Base-by-base conservation (phyloP, 495 filamentous ascomycete species). In the Darksidea phi region DNA sequence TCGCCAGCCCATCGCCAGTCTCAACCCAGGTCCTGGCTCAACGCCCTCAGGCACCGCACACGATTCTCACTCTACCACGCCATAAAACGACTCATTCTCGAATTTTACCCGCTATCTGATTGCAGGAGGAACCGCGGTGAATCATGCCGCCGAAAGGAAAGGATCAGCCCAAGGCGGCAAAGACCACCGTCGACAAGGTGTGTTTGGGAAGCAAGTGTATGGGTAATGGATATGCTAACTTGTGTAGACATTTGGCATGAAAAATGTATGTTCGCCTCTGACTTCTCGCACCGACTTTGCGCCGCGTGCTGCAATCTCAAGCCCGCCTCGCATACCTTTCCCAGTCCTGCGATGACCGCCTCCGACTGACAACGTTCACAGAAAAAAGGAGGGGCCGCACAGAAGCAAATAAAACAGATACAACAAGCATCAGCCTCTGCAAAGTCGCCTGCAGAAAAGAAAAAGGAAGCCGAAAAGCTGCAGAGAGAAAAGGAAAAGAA, bases 91-190 rank as follows among this genome's bases (percentile, higher is more conserved):
- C 28, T 4, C 10, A 32, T 32, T 10, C 28, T 32, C 28, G 28
- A 32, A 32, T 32, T 32, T 32, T 32, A 4, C 3, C 28, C 28
- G 28, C 42, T 56, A 45, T 60, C 63, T 52, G 21, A 60, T 51
- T 43, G 51, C 61, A 23, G 36, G 21, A 37, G 25, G 34, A 15
- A 21, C 23, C 24, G 34, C 8, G 8, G 37, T 48, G 41, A 57
- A 87, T 70, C 73, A 98, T 97, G 94, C 86, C 95, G 73, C 94
- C 94, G 61, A 98, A 98, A 75, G 92, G 92, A 70, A 76, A 78
- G 54, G 77, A 84, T 13, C 55, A 87, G 89, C 76, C 83, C 78
- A 89, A 92, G 84, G 79, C 85, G 38, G 70, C 79, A 45, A 91
- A 91, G 74, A 60, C 78, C 13, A 87, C 90, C 59, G 90, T 92